These are phyloP conservation scores for Chlorophyllum brunneum DNA, from an alignment of 768 basidiomycete species.

Conservation along the genomic window DNA sequence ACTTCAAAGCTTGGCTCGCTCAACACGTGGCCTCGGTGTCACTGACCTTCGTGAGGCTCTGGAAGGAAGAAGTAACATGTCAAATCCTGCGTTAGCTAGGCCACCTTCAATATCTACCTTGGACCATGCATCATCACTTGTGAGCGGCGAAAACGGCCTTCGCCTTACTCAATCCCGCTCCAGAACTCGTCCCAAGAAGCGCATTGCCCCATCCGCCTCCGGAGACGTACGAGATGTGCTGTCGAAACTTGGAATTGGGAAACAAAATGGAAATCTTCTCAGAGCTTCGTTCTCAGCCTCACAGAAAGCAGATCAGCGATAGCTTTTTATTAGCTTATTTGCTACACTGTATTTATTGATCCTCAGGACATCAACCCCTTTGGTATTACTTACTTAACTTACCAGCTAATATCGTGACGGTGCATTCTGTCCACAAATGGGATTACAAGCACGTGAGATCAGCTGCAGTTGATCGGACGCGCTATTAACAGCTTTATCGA, in stretches of 20 bases:
- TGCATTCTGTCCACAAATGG: background rate
- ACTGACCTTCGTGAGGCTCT: constrained; percentile 86
- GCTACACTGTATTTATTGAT: background rate
- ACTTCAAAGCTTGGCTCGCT: constrained; percentile 76
- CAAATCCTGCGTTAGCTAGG: constrained; percentile 66
- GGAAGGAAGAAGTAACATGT: constrained; percentile 81
- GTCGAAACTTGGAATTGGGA: constrained; percentile 80
- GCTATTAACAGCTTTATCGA: background rate
- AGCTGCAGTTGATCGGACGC: no score
- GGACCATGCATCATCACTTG: constrained; percentile 57
- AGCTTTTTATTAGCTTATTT: background rate
- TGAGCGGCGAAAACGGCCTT: constrained; percentile 30
- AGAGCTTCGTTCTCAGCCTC: constrained; percentile 69
- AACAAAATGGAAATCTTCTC: constrained; percentile 56
- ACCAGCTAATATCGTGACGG: background rate
- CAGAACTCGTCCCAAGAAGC: constrained; percentile 39
- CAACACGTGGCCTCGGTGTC: constrained; percentile 79
- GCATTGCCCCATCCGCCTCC: constrained; percentile 44
- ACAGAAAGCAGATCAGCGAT: constrained; percentile 16
- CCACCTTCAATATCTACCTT: constrained; percentile 76
- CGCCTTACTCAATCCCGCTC: constrained; percentile 52
- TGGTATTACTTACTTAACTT: background rate
- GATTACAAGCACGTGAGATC: constrained; percentile 8
- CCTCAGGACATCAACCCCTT: background rate
- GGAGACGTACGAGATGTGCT: constrained; percentile 80